Conservation (phyloP, 805 yeast species). For the Kurtzmaniella cleridarum region DNA sequence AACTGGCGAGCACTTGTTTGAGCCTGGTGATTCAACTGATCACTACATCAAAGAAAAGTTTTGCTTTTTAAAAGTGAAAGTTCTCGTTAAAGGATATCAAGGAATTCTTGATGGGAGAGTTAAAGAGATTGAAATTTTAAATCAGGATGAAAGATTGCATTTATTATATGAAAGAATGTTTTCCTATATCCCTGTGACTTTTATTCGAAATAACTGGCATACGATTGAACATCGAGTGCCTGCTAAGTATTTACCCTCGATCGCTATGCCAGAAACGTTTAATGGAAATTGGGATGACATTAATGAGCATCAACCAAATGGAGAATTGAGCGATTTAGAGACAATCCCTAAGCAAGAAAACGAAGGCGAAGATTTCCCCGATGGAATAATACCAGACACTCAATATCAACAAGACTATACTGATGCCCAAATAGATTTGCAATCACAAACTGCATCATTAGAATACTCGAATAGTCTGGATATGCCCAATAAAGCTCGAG, state of each 20-base stretch:
- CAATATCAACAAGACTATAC: not conserved
- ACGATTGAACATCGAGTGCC: slow-evolving; percentile 2
- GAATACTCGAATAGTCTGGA: no score
- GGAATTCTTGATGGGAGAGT: slow-evolving; percentile 11
- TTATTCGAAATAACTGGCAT: slow-evolving; percentile 1
- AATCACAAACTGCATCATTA: not conserved
- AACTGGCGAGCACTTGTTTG: slow-evolving; percentile 3
- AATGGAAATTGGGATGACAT: not conserved
- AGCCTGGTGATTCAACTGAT: slow-evolving; percentile 1
- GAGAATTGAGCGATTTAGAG: no score
- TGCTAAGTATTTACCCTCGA: slow-evolving; percentile 1
- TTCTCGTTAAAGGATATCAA: slow-evolving; percentile 8
- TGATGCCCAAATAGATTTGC: no score
- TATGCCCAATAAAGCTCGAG: no score
- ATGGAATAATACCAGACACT: not conserved
- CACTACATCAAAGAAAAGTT: slow-evolving; percentile 4
- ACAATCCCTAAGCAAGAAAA: no score
- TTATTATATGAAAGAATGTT: slow-evolving; percentile 1
- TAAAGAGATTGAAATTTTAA: slow-evolving; percentile 2
- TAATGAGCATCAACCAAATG: not conserved
- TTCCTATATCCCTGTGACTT: not conserved
- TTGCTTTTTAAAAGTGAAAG: slow-evolving; percentile 6
- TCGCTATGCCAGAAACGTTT: not conserved
- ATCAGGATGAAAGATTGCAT: not conserved
- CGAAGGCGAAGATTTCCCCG: not conserved